Percentiles rank a stretch among this genome's conserved stretches.
These are phyloP conservation scores for Tuber calosporum DNA, from an alignment of 495 filamentous ascomycete genomes.

Conservation along the genomic window DNA sequence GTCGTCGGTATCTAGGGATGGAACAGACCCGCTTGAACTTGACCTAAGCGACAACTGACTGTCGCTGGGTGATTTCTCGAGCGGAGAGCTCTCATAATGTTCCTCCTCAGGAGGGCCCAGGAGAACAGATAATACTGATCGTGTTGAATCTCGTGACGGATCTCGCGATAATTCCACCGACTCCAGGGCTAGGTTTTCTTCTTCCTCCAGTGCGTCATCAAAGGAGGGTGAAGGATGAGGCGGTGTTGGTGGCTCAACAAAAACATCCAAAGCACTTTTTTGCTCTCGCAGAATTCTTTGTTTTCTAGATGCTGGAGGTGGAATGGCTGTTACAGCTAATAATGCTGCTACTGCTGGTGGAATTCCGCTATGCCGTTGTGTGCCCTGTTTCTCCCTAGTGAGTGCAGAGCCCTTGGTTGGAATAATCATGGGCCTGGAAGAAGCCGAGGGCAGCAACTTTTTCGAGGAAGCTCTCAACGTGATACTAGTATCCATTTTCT, in stretches of 20 bases:
- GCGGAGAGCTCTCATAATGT: slow-evolving; percentile 44
- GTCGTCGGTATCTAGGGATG: slow-evolving; percentile 53
- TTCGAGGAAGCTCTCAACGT: slow-evolving; percentile 18
- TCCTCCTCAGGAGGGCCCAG: slow-evolving; percentile 52
- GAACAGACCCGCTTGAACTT: slow-evolving; percentile 56
- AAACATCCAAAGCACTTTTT: slow-evolving; percentile 27
- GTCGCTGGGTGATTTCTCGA: slow-evolving; percentile 35
- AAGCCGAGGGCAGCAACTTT: slow-evolving; percentile 22
- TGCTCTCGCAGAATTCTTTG: slow-evolving; percentile 38
- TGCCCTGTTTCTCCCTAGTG: slow-evolving; percentile 19
- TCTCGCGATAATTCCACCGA: slow-evolving; percentile 32
- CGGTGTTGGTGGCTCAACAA: slow-evolving; percentile 31
- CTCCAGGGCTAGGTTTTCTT: slow-evolving; percentile 25
- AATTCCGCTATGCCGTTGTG: slow-evolving; percentile 40
- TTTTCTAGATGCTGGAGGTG: slow-evolving; percentile 44
- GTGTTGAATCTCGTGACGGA: slow-evolving; percentile 27
- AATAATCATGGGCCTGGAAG: slow-evolving; percentile 36
- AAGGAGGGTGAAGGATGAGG: slow-evolving; percentile 29
- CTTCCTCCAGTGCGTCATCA: slow-evolving; percentile 25
- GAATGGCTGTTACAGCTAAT: slow-evolving; percentile 56
- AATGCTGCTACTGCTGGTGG: slow-evolving; percentile 56
- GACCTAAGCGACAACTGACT: slow-evolving; percentile 48
- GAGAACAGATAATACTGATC: slow-evolving; percentile 44
- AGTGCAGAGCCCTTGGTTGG: slow-evolving; percentile 26
- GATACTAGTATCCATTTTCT: slow-evolving; percentile 3